Percentiles rank a stretch among this genome's conserved stretches.
Conservation (phyloP, 495 filamentous ascomycete species). For the Penicillium dipodomyicola region DNA sequence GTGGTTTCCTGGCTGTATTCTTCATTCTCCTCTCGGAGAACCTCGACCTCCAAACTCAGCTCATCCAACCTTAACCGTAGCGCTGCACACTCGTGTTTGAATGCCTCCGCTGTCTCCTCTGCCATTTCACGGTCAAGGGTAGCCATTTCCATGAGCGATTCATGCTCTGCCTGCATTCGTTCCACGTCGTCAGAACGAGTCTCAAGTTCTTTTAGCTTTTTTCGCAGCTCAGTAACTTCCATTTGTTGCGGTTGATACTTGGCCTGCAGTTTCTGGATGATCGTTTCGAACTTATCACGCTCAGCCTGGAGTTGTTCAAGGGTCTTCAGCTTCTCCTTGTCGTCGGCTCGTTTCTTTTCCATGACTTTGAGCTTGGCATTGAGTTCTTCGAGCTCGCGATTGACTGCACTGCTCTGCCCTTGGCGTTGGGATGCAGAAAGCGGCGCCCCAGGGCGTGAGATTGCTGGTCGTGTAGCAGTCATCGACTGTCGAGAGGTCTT, state of each 20-base stretch:
- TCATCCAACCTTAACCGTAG: constrained; percentile 76
- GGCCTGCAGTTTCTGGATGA: constrained; percentile 87
- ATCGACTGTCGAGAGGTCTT: constrained; percentile 36
- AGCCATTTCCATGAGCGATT: constrained; percentile 80
- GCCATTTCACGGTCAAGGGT: constrained; percentile 94
- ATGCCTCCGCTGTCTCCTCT: constrained; percentile 80
- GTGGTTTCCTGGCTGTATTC: constrained; percentile 81
- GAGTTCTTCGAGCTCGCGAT: constrained; percentile 72
- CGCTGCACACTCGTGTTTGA: constrained; percentile 77
- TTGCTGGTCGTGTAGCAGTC: constrained; percentile 26
- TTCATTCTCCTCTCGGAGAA: constrained; percentile 81
- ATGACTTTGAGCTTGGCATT: constrained; percentile 75
- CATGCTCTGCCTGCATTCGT: constrained; percentile 73
- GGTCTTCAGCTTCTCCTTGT: constrained; percentile 80
- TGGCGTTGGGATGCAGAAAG: constrained; percentile 33
- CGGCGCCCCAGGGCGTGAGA: constrained; percentile 25
- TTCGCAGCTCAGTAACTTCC: constrained; percentile 72
- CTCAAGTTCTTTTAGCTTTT: constrained; percentile 73
- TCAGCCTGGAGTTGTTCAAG: constrained; percentile 77
- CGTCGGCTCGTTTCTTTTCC: constrained; percentile 79
- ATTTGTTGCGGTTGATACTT: constrained; percentile 87
- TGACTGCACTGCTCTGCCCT: constrained; percentile 39
- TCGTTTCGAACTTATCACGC: constrained; percentile 78
- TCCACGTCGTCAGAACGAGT: constrained; percentile 66
- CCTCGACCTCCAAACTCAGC: constrained; percentile 80